Percentiles rank a stretch among this genome's conserved stretches.
These are phyloP conservation scores for Geotrichum bryndzae DNA, from an alignment of 1,139 yeast genomes.

Conservation along the genomic window DNA sequence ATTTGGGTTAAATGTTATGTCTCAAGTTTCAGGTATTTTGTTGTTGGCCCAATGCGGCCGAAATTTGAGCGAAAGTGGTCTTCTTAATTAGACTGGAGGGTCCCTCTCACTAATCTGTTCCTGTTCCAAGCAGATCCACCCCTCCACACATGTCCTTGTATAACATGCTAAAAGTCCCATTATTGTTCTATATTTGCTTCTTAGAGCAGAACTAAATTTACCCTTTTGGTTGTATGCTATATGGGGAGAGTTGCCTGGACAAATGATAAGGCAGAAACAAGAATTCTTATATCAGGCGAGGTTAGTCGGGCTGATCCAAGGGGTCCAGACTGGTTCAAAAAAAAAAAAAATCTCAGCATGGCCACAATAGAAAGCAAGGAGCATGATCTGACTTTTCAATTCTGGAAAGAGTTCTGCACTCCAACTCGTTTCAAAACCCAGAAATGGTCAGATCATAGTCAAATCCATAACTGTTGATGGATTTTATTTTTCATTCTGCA, in stretches of 20 bases:
- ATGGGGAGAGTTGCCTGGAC: neutral
- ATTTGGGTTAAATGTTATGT: neutral
- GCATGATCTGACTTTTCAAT: neutral
- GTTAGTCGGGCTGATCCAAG: neutral
- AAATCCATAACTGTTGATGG: neutral
- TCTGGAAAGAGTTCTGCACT: neutral
- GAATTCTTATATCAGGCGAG: neutral
- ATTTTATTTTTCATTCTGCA: neutral
- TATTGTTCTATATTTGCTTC: neutral
- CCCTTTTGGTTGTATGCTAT: neutral
- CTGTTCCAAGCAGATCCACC: neutral
- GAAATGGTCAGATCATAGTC: neutral
- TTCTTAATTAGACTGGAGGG: neutral
- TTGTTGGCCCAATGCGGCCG: neutral
- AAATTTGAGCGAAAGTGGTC: neutral
- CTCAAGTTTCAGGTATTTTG: neutral
- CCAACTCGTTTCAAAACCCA: neutral
- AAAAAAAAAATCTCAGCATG: neutral
- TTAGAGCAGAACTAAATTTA: neutral
- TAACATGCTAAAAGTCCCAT: slow-evolving; percentile 1
- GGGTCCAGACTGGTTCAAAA: neutral
- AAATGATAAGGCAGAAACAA: neutral
- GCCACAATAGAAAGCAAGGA: neutral
- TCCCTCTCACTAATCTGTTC: neutral
- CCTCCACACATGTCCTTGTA: neutral